Base-by-base conservation (phyloP, 1,284 basidiomycete genomes). In the Melampsora larici-populina region DNA sequence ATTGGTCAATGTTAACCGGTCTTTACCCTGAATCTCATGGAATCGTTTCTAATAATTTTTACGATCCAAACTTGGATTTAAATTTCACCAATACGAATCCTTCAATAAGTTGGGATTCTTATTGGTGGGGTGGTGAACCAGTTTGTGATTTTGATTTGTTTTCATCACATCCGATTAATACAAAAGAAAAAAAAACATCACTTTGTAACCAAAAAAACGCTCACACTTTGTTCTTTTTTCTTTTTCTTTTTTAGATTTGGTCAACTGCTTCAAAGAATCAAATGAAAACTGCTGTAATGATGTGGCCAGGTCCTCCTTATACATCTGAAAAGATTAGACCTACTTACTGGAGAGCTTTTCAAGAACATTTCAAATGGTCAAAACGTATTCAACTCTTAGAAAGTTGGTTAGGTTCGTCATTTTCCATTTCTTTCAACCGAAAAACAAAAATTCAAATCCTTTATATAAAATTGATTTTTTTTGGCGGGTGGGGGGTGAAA, bases 101-200 rank as follows among this genome's bases (percentile, higher is more conserved):
- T 58, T 31, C 66, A 46, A 68, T 48, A 36, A 66, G 62, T 40
- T 91, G 89, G 89, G 87, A 89, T 78, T 82, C 90, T 0, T 82
- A 85, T 0, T 96, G 93, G 92, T 95, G 93, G 93, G 84, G 87
- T 48, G 93, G 93, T 66, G 92, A 94, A 82, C 92, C 93, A 43
- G 92, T 93, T 80, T 80, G 90, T 84, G n/a, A 49, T 33, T 49
- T 9, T 13, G 33, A 26, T 51, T 17, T 24, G 26, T 7, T 17
- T n/a, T n/a, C n/a, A n/a, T n/a, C n/a, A n/a, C n/a, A n/a, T n/a
- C n/a, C n/a, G n/a, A n/a, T n/a, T n/a, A n/a, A n/a, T n/a, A n/a
- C n/a, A n/a, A n/a, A n/a, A n/a, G n/a, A n/a, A n/a, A n/a, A n/a
- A n/a, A n/a, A n/a, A n/a, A n/a, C n/a, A n/a, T n/a, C n/a, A n/a